These are phyloP conservation scores for Annulohypoxylon stygium DNA, from an alignment of 495 filamentous ascomycete species.

Conservation along the genomic window DNA sequence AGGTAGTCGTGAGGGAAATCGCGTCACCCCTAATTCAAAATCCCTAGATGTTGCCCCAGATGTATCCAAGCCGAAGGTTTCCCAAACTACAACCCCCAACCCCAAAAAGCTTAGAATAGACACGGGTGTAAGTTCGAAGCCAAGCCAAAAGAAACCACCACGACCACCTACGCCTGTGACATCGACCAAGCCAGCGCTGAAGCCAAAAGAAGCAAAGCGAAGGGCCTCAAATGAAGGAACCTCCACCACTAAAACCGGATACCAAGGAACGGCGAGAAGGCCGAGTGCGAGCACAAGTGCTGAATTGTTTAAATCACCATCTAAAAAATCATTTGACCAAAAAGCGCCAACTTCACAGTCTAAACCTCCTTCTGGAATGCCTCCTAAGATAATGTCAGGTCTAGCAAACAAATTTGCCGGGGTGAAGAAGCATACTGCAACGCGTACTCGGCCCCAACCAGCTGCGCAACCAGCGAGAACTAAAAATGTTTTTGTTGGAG, in stretches of 20 bases:
- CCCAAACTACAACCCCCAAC: not conserved
- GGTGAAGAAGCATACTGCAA: conserved; percentile 42
- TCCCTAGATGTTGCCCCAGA: conserved; percentile 17
- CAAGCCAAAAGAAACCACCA: conserved; percentile 23
- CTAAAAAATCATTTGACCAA: not conserved
- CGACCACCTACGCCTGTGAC: conserved; percentile 3
- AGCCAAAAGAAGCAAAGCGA: conserved; percentile 12
- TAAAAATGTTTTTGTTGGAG: conserved; percentile 46
- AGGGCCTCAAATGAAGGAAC: conserved; percentile 9
- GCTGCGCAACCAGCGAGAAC: conserved; percentile 2
- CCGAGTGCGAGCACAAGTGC: conserved; percentile 13
- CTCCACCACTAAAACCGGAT: conserved; percentile 44
- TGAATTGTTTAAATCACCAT: not conserved
- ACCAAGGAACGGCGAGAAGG: conserved; percentile 51
- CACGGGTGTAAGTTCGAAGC: not conserved
- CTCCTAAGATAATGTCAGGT: conserved; percentile 31
- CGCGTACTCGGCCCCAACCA: conserved; percentile 38
- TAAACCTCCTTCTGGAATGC: conserved; percentile 10
- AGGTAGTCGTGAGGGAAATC: conserved; percentile 10
- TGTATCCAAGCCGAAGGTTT: conserved; percentile 26
- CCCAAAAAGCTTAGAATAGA: conserved; percentile 6
- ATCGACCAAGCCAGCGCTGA: conserved; percentile 13
- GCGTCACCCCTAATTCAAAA: not conserved
- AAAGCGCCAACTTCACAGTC: conserved; percentile 2
- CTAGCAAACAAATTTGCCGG: conserved; percentile 34